A percentile compares a stretch with the other conserved stretches of the same genome.
phyloP scores from a whole-genome alignment of 441 rosid genomes.

The Populus tomentosa region DNA sequence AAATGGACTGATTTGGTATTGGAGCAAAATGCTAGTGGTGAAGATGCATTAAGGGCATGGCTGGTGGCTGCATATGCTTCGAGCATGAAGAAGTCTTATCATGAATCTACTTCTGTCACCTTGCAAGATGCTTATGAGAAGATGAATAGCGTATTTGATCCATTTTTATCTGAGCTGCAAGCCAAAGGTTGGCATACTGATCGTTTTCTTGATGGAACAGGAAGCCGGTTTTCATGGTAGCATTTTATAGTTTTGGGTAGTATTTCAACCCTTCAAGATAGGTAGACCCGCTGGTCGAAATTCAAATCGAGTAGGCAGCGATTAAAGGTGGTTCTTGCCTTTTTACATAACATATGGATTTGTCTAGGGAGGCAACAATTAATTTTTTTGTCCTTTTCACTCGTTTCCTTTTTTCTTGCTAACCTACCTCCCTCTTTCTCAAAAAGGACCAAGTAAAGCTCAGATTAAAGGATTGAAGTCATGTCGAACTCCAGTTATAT shows the following conservation, averaged over 20 bases:
- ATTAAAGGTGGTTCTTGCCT: neutral
- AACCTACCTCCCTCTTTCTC: neutral
- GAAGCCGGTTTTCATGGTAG: slow-evolving; percentile 67
- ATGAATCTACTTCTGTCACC: slow-evolving; percentile 25
- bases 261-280: neutral
- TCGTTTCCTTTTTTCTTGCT: neutral
- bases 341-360: neutral
- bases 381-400: no score
- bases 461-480: neutral
- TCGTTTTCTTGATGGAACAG: slow-evolving; percentile 78
- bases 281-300: neutral
- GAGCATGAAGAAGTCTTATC: slow-evolving; percentile 32
- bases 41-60: slow-evolving; percentile 98
- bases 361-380: neutral
- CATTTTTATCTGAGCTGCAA: slow-evolving; percentile 57
- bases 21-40: slow-evolving; percentile 77
- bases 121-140: slow-evolving; percentile 62
- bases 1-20: slow-evolving; percentile 71
- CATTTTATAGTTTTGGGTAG: neutral
- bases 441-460: neutral
- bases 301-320: slow-evolving; percentile 1
- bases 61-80: slow-evolving; percentile 76
- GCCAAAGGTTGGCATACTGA: slow-evolving; percentile 94
- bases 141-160: slow-evolving; percentile 50
- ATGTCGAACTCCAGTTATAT: neutral